These are phyloP conservation scores for Hippophae rhamnoides DNA, from an alignment of 306 rosid species.

Conservation along the genomic window DNA sequence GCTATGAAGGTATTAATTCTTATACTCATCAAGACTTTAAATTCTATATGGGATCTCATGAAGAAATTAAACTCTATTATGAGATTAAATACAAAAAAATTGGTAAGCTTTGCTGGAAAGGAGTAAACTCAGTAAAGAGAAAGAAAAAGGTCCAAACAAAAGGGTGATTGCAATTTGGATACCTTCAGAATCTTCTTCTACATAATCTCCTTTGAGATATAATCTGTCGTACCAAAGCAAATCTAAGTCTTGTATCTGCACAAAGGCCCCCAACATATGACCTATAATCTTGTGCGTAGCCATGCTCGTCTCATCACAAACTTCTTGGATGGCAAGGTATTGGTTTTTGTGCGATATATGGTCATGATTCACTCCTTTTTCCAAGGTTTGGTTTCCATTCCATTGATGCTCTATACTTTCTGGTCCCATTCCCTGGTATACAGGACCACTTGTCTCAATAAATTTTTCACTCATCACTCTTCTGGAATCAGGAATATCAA, in stretches of 20 bases:
- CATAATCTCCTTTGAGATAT: slow-evolving; percentile 30
- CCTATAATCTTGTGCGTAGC: slow-evolving; percentile 56
- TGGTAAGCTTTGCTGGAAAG: not conserved
- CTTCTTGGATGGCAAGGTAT: slow-evolving; percentile 57
- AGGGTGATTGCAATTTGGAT: slow-evolving; percentile 6
- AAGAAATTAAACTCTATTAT: not conserved
- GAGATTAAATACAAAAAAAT: not conserved
- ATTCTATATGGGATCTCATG: not conserved
- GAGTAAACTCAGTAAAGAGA: not conserved
- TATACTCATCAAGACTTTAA: too few relatives aligned
- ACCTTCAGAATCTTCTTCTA: slow-evolving; percentile 44
- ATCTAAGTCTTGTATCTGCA: slow-evolving; percentile 30
- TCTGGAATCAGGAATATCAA: not conserved
- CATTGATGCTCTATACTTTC: not conserved
- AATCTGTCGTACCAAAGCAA: slow-evolving; percentile 26
- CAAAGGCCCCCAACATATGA: slow-evolving; percentile 46
- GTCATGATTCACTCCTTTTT: slow-evolving; percentile 1
- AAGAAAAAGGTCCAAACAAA: not conserved
- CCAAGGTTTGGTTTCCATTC: not conserved
- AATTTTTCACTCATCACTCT: slow-evolving; percentile 15
- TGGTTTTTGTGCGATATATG: slow-evolving; percentile 31
- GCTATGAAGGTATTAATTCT: too few relatives aligned
- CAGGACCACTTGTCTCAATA: slow-evolving; percentile 11
- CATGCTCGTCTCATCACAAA: slow-evolving; percentile 70
- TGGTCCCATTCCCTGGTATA: slow-evolving; percentile 14